These are phyloP conservation scores for Leccinum variicolor DNA, from an alignment of 768 basidiomycete genomes.

Conservation along the genomic window DNA sequence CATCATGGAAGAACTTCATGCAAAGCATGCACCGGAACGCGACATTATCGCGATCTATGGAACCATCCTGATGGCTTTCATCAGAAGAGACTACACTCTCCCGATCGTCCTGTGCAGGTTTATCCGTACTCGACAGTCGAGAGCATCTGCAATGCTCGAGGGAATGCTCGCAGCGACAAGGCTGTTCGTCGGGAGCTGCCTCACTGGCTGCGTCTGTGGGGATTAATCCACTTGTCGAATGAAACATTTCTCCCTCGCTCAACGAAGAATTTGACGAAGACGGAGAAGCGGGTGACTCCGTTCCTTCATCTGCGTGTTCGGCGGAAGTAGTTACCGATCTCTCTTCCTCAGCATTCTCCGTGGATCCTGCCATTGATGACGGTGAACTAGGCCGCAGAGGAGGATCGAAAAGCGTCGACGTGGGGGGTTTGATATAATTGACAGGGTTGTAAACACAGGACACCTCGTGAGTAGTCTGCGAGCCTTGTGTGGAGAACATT, in stretches of 20 bases:
- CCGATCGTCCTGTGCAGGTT: neutral
- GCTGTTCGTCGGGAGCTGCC: neutral
- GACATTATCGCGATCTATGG: neutral
- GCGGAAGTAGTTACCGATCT: neutral
- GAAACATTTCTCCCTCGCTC: conserved; percentile 9
- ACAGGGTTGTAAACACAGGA: conserved; percentile 4
- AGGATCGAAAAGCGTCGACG: neutral
- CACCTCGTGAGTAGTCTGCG: conserved; percentile 4
- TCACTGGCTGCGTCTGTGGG: neutral
- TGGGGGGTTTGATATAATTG: neutral
- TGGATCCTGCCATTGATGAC: neutral
- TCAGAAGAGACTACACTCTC: neutral
- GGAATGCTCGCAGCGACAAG: neutral
- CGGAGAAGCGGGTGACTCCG: neutral
- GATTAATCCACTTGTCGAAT: neutral
- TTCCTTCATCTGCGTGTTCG: neutral
- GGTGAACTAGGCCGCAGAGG: neutral
- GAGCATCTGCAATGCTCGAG: conserved; percentile 1
- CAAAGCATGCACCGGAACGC: conserved; percentile 16
- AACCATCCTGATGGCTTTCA: neutral
- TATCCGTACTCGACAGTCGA: neutral
- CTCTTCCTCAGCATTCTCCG: neutral
- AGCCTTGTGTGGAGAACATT: neutral
- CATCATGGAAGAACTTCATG: conserved; percentile 10
- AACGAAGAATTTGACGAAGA: conserved; percentile 3